A percentile compares a stretch with the other conserved stretches of the same genome.
phyloP scores from a whole-genome alignment of 805 yeast genomes.

The Starmerella apis region DNA sequence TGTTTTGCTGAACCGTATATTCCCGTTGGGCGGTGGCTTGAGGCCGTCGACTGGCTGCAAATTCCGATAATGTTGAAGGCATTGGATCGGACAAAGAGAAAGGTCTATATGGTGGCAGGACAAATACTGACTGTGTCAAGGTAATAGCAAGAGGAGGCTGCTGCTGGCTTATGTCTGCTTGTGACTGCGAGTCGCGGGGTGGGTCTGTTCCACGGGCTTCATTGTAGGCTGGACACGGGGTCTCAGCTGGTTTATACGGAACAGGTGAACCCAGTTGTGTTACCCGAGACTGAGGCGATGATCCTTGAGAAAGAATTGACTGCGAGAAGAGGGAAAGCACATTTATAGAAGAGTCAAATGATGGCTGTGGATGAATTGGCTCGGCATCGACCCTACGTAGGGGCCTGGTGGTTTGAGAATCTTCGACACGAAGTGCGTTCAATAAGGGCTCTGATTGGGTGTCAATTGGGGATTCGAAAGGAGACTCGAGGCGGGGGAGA shows the following conservation, averaged over 20 bases:
- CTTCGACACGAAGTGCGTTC: not conserved
- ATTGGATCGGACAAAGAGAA: too few species aligned
- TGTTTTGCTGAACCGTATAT: too few species aligned
- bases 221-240: too few species aligned
- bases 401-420: not conserved
- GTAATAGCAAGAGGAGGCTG: too few species aligned
- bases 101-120: too few species aligned
- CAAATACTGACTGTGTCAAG: too few species aligned
- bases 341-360: not conserved
- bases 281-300: not conserved
- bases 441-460: not conserved
- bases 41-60: too few species aligned
- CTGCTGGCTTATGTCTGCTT: too few species aligned
- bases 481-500: not conserved
- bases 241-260: not conserved
- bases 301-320: not conserved
- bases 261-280: not conserved
- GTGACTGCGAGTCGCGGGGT: too few species aligned
- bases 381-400: not conserved
- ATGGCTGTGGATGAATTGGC: not conserved
- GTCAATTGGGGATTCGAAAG: not conserved
- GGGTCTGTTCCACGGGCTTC: too few species aligned
- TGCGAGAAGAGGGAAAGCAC: not conserved
- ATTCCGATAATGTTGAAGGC: too few species aligned
- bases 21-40: too few species aligned